Evolutionary conservation across 768 basidiomycete genomes (phyloP), one percentile per base, ranked within the genome.

Genomic region (Boletellus ananiceps): DNA sequence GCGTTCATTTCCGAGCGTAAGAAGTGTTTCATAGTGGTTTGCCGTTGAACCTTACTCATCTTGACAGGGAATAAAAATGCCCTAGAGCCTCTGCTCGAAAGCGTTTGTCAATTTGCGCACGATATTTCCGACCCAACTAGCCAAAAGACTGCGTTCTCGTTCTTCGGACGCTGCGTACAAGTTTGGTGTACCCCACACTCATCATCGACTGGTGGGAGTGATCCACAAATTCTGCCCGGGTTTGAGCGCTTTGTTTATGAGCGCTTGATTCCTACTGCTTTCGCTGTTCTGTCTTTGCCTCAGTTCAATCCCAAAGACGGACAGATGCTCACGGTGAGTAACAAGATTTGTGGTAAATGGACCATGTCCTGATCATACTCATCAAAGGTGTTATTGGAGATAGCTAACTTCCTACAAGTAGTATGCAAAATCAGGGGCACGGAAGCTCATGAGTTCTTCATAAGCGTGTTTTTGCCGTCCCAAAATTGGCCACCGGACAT

Each of bases 181-280:
- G 72, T 75, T 13, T 93, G 90, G 86, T 86, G 83, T 33, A 81
- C 78, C 48, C 76, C 77, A 19, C 63, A 69, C 40, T 61, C 70
- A 35, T 55, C 70, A 23, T 44, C 62, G 19, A 39, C 62, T 2
- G 55, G 59, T 2, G 67, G 74, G 18, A 71, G 73, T 43, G 71
- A 45, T 33, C 63, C 59, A 31, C 59, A 58, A 21, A 70, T 74
- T 11, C 68, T 98, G 38, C 92, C 93, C 11, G 94, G 95, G 1
- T 97, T 96, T 57, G 93, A 97, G 57, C 79, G 81, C 13, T 94
- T 94, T 64, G 79, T 95, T 27, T 98, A 98, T 60, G 87, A 93
- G 53, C 80, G 84, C 12, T 69, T 95, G 31, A 73, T 98, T 44
- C 89, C 92, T 11, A 72, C 82, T 2, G 86, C 84, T 19, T 96